A percentile compares a stretch with the other conserved stretches of the same genome.
phyloP scores from a whole-genome alignment of 768 basidiomycete species.

The Coprinopsis sp. region DNA sequence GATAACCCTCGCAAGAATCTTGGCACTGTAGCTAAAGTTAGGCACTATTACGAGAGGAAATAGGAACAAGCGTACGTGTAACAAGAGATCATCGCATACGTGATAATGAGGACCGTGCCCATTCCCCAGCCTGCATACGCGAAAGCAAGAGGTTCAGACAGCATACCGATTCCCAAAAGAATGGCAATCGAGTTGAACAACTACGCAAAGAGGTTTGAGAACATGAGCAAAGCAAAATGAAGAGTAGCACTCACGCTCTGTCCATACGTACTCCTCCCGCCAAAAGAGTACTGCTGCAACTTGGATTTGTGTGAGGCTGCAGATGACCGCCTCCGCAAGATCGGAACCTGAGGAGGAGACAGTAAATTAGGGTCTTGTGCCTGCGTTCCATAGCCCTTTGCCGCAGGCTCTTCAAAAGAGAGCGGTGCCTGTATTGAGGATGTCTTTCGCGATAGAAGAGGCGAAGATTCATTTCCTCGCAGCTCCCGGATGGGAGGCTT shows the following conservation, averaged over 20 bases:
- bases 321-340: slow-evolving; percentile 28
- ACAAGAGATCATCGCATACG: slow-evolving; percentile 78
- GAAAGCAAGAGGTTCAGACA: slow-evolving; percentile 88
- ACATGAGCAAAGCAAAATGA: background rate
- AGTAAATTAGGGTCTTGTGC: slow-evolving; percentile 5
- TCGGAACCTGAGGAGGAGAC: slow-evolving; percentile 13
- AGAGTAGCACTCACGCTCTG: slow-evolving; percentile 51
- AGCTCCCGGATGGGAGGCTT: slow-evolving; percentile 5
- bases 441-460: slow-evolving; percentile 35
- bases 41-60: background rate
- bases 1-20: slow-evolving; percentile 78
- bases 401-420: slow-evolving; percentile 1
- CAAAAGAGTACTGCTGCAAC: slow-evolving; percentile 28
- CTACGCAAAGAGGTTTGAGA: slow-evolving; percentile 30
- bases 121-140: slow-evolving; percentile 86
- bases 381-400: slow-evolving; percentile 1
- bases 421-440: slow-evolving; percentile 21
- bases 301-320: slow-evolving; percentile 23
- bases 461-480: slow-evolving; percentile 25
- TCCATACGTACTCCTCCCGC: slow-evolving; percentile 66
- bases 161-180: slow-evolving; percentile 82
- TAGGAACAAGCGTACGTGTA: slow-evolving; percentile 62
- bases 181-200: slow-evolving; percentile 89
- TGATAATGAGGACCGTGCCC: slow-evolving; percentile 68
- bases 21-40: slow-evolving; percentile 51